Evolutionary conservation across 805 yeast species (phyloP), one percentile per base, ranked within the genome.

Genomic region (Scheffersomyces ergatensis): DNA sequence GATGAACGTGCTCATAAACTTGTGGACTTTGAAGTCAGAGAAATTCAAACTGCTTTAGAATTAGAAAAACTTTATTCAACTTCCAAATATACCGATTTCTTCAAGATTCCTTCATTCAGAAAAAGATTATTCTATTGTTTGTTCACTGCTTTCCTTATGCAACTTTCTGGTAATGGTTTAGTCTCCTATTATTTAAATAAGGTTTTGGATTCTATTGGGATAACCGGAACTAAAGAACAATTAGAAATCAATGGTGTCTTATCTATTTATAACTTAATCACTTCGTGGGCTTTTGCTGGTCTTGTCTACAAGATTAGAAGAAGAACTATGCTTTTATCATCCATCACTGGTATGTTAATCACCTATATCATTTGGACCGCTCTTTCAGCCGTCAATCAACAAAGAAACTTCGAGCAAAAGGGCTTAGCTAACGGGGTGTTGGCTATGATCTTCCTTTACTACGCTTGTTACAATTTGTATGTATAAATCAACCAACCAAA

Each of bases 191-290:
- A 76, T 55, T 60, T 77, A 46, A 62, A 67, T 43, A 65, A 68
- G 49, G 83, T 79, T 13, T 65, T 78, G 47, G 53, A 59, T 44
- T 70, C 78, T 19, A 76, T 78, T 53, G 82, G 83, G 43, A 73
- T 78, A 49, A 74, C 75, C 34, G 65, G 63, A n/a, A 59, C 67
- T 18, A 58, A 58, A 37, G 56, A 60, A 41, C 78, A 77, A 56
- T 65, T 77, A 40, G 55, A 71, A 38, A 68, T 77, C 53, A 77
- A 78, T 53, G 81, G 77, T 41, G 70, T 73, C 44, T 65, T 76
- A 46, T 70, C 67, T 70, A 57, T 72, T 42, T 76, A 65, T 57
- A 74, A 75, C 61, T 67, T 69, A 48, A 62, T 58, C 19, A 46
- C 60, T 38, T 52, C 67, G 8, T 34, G 44, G 33, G 36, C 40